Base-by-base conservation (phyloP, 768 basidiomycete species). In the Leccinum rimulosum region DNA sequence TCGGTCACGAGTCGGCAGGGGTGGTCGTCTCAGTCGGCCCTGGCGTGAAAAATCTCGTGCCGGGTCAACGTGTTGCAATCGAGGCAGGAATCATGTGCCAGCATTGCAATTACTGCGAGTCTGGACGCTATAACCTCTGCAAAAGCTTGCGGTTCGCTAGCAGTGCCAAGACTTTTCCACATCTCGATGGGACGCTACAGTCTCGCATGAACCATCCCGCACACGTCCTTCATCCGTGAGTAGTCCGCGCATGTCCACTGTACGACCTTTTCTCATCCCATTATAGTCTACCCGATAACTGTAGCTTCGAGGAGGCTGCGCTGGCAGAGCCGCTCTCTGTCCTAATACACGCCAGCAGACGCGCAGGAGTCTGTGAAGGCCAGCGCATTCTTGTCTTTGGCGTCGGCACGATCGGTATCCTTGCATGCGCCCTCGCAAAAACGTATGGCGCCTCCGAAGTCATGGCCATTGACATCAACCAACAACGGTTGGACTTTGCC, bases 261-360 rank as follows among this genome's bases (percentile, higher is more conserved):
- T 55, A 40, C 33, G 54, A 9, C 40, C 47, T 40, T 27, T n/a
- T 64, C 48, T 68, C 50, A 70, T 25, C 52, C 58, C 43, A 55
- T 27, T 65, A 45, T 19, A 92, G 91, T 25, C 77, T 97, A 25
- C 92, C 95, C 25, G 86, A 91, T 63, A 76, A 72, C 65, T 84
- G 87, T 71, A 80, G 87, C 38, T 92, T 86, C 67, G 89, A 93
- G 62, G 82, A 85, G 64, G 95, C 91, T 19, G 86, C 95, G 6
- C 82, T 98, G 59, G 93, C 95, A 9, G 96, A 98, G 72, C 96
- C 96, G 27, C 87, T 98, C 59, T 93, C 91, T 49, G 96, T 98
- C 66, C 81, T 95, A 66, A 80, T 96, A 54, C 84, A 86, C 60
- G 84, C 84, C 30, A 74, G 78, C 6, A 76, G 80, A 45, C 80